Base-by-base conservation (phyloP, 176 grass and related monocot genomes). In the Rhynchospora breviuscula region DNA sequence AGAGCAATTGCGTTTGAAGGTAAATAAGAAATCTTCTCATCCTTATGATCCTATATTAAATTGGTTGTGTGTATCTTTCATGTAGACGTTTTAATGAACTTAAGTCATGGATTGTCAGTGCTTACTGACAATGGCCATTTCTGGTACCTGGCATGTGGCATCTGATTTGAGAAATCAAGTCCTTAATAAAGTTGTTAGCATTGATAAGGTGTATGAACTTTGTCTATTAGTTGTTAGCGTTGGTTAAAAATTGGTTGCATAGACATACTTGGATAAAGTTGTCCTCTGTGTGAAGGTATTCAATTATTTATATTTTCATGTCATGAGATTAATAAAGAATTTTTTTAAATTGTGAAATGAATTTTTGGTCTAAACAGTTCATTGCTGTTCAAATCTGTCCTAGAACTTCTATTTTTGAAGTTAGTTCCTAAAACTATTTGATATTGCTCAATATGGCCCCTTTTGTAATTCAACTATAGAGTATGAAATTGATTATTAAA, bases 1-100 rank as follows among this genome's bases (percentile, higher is more conserved):
- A 0, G 1, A 47, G 17, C 22, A 82, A 65, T 65, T 82, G 29
- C 11, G 13, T 83, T 71, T 71, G 81, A 63, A 74, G 83, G 71
- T 75, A 59, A 85, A 57, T 62, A 75, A 76, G 61, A 82, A 14
- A 84, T 15, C 22, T 18, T 59, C 15, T 64, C 18, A 53, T 7
- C 2, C 17, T 63, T 60, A 23, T 63, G 54, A 14, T 63, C 40
- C 21, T 81, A n/a, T 78, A 33, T 57, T 18, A 4, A 56, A 54
- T 73, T 57, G 7, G 13, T 29, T 56, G 6, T 19, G 11, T 17
- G 18, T 29, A 29, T 15, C 54, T 11, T 56, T 77, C 48, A 46
- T 56, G 14, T 57, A 18, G 14, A 33, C 31, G 2, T 78, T 47
- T 17, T 18, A 17, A 57, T 17, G 13, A 18, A 57, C 49, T 57